Percentiles rank a stretch among this genome's conserved stretches.
Evolutionary conservation across 805 yeast species (phyloP).

Genomic region (Kurtzmaniella fragi): DNA sequence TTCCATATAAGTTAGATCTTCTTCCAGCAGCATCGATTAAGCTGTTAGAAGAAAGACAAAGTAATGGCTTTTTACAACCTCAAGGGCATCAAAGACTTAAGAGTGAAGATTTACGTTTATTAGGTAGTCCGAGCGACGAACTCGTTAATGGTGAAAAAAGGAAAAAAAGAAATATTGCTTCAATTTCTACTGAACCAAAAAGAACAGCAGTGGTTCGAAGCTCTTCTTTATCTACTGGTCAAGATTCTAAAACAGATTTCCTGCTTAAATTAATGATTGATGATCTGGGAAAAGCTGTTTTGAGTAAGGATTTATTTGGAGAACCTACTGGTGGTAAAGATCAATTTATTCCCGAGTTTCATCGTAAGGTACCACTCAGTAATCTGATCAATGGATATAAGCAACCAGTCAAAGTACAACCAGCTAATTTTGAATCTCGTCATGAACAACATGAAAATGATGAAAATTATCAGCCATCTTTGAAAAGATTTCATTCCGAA

Average conservation of each 20-base stretch:
- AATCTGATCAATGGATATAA: slow-evolving; percentile 1
- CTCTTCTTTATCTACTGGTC: background rate
- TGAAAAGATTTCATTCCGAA: slow-evolving; percentile 12
- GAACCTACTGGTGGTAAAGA: background rate
- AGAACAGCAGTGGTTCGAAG: background rate
- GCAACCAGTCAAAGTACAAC: slow-evolving; percentile 10
- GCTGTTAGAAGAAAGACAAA: background rate
- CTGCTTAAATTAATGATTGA: slow-evolving; percentile 33
- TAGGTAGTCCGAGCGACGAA: background rate
- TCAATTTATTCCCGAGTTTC: background rate
- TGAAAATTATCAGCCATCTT: slow-evolving; percentile 13
- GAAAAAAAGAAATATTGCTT: background rate
- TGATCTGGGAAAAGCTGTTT: slow-evolving; percentile 37
- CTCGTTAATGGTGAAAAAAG: background rate
- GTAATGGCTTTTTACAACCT: too few species aligned
- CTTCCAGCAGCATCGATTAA: slow-evolving; percentile 8
- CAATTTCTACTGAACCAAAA: background rate
- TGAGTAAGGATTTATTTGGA: slow-evolving; percentile 19
- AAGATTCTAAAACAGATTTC: slow-evolving; percentile 17
- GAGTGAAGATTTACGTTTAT: too few species aligned
- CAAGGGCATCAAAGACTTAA: too few species aligned
- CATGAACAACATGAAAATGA: too few species aligned
- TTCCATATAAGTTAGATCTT: background rate
- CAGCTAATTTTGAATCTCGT: slow-evolving; percentile 4
- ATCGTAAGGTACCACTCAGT: too few species aligned